Base-by-base conservation (phyloP, 2,329 filamentous ascomycete genomes). In the Fusarium sp. region DNA sequence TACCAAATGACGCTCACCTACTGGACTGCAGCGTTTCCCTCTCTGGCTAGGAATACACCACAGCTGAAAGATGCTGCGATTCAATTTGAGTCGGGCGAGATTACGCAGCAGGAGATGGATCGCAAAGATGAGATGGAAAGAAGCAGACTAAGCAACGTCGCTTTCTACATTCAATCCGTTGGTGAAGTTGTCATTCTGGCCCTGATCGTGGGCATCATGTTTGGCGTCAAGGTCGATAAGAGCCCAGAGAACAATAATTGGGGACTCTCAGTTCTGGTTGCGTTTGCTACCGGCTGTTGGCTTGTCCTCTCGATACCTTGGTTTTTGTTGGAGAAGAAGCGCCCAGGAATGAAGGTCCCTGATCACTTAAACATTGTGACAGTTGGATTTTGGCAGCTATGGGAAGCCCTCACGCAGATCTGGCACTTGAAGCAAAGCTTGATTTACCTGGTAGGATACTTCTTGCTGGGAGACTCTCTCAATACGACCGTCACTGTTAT, bases 401-500 rank as follows among this genome's bases (percentile, higher is more conserved):
- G 81, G 59, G 82, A 87, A 66, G 90, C 90, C 0, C 58, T 87
- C 3, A 80, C 78, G 0, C 85, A 91, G 74, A 87, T 92, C 17
- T 90, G 88, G 86, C 85, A 87, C 38, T 78, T 92, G 44, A 89
- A 87, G 74, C 90, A 92, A 78, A 90, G 86, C 66, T 76, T 92
- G 28, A 80, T 91, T 18, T 92, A 92, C 75, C 83, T 92, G 0
- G 83, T 88, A 42, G 88, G 87, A 5, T 92, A 91, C 73, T 92
- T 92, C 74, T 81, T 92, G 3, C 84, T 92, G 1, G 90, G 88
- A n/a, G 90, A 92, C 77, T 89, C 87, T 2, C 81, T 92, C 36
- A 92, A 92, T 75, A 92, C 90, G 0, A 91, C 90, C 0, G 88
- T 91, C 7, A 92, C 90, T 0, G 89, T 92, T 22, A 88, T 92